Evolutionary conservation across 495 filamentous ascomycete species (phyloP).

Genomic region (Hapsidospora chrysogenum): DNA sequence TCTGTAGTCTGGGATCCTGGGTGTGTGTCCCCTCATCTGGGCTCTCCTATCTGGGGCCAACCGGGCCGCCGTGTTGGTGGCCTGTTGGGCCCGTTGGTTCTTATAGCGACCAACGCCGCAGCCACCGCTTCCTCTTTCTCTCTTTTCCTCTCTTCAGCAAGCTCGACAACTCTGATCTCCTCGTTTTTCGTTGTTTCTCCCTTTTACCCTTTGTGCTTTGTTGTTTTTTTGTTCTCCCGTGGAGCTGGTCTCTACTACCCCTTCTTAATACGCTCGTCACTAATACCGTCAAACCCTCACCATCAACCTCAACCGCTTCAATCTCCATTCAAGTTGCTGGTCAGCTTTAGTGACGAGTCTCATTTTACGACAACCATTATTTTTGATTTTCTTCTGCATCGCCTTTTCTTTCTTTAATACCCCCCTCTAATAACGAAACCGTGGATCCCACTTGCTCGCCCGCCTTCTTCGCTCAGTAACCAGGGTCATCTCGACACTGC

Average conservation of each 20-base stretch:
- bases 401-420: constrained; percentile 15
- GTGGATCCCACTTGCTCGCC: constrained; percentile 45
- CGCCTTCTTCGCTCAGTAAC: constrained; percentile 14
- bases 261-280: constrained; percentile 15
- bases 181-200: constrained; percentile 21
- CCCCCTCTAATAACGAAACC: constrained; percentile 23
- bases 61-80: too few relatives aligned
- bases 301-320: constrained; percentile 18
- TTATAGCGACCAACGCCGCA: constrained; percentile 2
- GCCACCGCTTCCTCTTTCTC: constrained; percentile 19
- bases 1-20: too few relatives aligned
- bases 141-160: constrained; percentile 55
- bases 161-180: constrained; percentile 41
- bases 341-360: constrained; percentile 21
- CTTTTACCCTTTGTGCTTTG: constrained; percentile 30
- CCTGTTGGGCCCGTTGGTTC: too few relatives aligned
- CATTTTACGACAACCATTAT: constrained; percentile 7
- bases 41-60: too few relatives aligned
- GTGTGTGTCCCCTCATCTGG: too few relatives aligned
- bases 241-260: constrained; percentile 36
- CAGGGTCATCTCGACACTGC: too few relatives aligned
- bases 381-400: constrained; percentile 1
- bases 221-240: constrained; percentile 24
- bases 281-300: constrained; percentile 2
- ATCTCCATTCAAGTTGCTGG: constrained; percentile 26